phyloP scores from a whole-genome alignment of 2,329 filamentous ascomycete species.

The Aphanoascus verrucosus region DNA sequence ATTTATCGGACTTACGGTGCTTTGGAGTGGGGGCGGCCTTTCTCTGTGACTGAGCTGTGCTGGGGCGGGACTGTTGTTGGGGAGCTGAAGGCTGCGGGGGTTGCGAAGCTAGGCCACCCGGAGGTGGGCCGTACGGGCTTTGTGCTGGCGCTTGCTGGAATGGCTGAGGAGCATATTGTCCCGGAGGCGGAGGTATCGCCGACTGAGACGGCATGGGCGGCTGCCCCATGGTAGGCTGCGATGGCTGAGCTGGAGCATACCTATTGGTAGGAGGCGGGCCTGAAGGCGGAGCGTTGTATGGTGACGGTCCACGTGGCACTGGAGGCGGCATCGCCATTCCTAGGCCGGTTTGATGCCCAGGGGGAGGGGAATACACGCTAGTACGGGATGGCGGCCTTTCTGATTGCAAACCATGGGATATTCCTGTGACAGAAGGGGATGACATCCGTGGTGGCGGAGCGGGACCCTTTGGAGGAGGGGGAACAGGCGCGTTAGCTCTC shows the following conservation, averaged over 20 bases:
- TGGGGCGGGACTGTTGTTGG: slow-evolving; percentile 38
- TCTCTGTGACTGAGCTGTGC: slow-evolving; percentile 42
- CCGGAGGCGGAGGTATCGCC: slow-evolving; percentile 35
- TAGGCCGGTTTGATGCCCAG: slow-evolving; percentile 34
- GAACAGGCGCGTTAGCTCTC: slow-evolving; percentile 30
- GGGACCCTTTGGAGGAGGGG: slow-evolving; percentile 15
- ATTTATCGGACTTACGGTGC: slow-evolving; percentile 48
- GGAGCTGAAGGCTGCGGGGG: slow-evolving; percentile 23
- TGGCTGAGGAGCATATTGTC: slow-evolving; percentile 52
- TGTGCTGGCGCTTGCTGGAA: slow-evolving; percentile 28
- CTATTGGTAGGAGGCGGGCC: slow-evolving; percentile 59
- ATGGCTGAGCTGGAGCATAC: slow-evolving; percentile 58
- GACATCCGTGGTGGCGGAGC: slow-evolving; percentile 60
- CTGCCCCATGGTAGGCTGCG: slow-evolving; percentile 39
- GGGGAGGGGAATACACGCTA: slow-evolving; percentile 53
- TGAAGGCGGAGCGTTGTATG: slow-evolving; percentile 71
- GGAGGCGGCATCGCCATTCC: slow-evolving; percentile 38
- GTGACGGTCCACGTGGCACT: slow-evolving; percentile 65
- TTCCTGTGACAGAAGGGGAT: slow-evolving; percentile 43
- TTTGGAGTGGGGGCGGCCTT: slow-evolving; percentile 47
- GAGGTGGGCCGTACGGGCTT: slow-evolving; percentile 39
- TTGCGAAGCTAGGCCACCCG: slow-evolving; percentile 19
- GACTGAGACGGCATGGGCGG: slow-evolving; percentile 39
- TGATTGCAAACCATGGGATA: slow-evolving; percentile 32
- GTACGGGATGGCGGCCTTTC: slow-evolving; percentile 47